Percentiles rank a stretch among this genome's conserved stretches.
Conservation (phyloP, 768 basidiomycete genomes). For the Leccinum aurantiacum region DNA sequence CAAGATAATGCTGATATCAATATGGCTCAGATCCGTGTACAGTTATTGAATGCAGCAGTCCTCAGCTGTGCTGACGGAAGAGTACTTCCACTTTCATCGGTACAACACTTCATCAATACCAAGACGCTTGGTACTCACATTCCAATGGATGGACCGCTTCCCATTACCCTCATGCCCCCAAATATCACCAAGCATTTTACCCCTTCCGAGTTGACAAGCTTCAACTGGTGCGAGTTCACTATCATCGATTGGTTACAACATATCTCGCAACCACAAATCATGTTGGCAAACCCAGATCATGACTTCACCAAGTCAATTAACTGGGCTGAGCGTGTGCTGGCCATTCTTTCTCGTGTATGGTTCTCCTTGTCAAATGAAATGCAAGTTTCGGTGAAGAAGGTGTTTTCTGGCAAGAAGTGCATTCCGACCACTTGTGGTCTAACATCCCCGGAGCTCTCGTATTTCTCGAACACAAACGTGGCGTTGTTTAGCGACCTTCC, state of each 20-base stretch:
- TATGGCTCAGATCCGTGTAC: slow-evolving; percentile 47
- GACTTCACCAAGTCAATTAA: slow-evolving; percentile 63
- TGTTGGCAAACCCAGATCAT: slow-evolving; percentile 44
- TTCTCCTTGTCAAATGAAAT: slow-evolving; percentile 50
- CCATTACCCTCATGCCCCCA: slow-evolving; percentile 9
- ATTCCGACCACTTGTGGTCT: slow-evolving; percentile 55
- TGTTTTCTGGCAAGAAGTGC: slow-evolving; percentile 45
- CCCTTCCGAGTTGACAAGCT: slow-evolving; percentile 50
- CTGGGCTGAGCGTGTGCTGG: slow-evolving; percentile 83
- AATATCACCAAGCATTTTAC: slow-evolving; percentile 47
- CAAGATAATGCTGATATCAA: slow-evolving; percentile 36
- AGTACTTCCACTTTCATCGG: slow-evolving; percentile 65
- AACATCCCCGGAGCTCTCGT: slow-evolving; percentile 67
- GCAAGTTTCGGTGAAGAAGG: slow-evolving; percentile 42
- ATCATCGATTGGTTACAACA: slow-evolving; percentile 74
- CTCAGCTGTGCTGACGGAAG: slow-evolving; percentile 49
- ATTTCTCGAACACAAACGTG: slow-evolving; percentile 82
- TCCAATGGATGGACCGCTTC: slow-evolving; percentile 16
- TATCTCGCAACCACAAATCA: slow-evolving; percentile 50
- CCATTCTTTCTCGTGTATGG: slow-evolving; percentile 70
- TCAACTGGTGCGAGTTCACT: slow-evolving; percentile 80
- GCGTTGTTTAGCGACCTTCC: slow-evolving; percentile 80
- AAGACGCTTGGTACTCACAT: slow-evolving; percentile 55
- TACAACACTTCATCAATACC: slow-evolving; percentile 72
- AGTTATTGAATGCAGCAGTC: slow-evolving; percentile 73